These are phyloP conservation scores for Hypomontagnella submonticulosa DNA, from an alignment of 495 filamentous ascomycete species.

Conservation along the genomic window DNA sequence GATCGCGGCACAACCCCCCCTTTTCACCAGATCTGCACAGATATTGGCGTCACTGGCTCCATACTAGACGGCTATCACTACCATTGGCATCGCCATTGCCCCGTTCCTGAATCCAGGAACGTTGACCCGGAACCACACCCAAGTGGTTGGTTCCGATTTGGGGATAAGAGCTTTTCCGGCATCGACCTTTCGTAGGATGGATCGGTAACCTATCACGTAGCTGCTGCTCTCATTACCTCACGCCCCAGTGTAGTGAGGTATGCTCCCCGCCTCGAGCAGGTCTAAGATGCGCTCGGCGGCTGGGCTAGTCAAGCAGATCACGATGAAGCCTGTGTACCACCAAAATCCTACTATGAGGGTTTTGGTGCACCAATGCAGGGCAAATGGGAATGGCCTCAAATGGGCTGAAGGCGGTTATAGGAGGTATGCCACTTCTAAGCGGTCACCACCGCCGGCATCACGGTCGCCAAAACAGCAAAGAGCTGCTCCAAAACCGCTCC, in stretches of 20 bases:
- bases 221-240: slow-evolving; percentile 18
- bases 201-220: slow-evolving; percentile 30
- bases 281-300: slow-evolving; percentile 8
- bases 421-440: slow-evolving; percentile 22
- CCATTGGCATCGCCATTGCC: slow-evolving; percentile 24
- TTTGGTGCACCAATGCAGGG: slow-evolving; percentile 17
- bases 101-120: slow-evolving; percentile 24
- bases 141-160: slow-evolving; percentile 7
- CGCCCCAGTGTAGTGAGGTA: neutral
- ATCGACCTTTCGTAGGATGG: slow-evolving; percentile 32
- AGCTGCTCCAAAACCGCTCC: slow-evolving; percentile 22
- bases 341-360: slow-evolving; percentile 18
- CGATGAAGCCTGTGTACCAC: slow-evolving; percentile 34
- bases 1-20: slow-evolving; percentile 21
- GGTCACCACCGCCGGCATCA: slow-evolving; percentile 1
- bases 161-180: neutral
- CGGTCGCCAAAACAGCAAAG: slow-evolving; percentile 4
- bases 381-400: slow-evolving; percentile 32
- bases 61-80: slow-evolving; percentile 31
- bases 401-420: slow-evolving; percentile 18
- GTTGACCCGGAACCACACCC: slow-evolving; percentile 21
- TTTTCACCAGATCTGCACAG: slow-evolving; percentile 36
- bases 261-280: neutral
- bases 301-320: slow-evolving; percentile 20
- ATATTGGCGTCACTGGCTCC: slow-evolving; percentile 40